phyloP scores from a whole-genome alignment of 768 basidiomycete genomes.

The Lactarius hengduanensis region DNA sequence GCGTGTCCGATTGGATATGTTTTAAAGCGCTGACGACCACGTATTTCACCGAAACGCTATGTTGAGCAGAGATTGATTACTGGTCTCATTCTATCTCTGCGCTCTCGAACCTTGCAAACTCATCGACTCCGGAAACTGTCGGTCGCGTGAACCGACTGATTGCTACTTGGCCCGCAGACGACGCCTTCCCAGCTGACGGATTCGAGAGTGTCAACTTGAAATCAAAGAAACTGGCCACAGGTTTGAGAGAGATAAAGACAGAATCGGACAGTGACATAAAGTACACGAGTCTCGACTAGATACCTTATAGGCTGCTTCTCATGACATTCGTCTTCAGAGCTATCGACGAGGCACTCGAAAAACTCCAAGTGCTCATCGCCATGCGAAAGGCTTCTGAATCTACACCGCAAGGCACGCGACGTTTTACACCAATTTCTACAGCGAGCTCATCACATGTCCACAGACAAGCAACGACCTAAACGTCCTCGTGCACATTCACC shows the following conservation, averaged over 20 bases:
- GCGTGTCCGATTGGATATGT: conserved; percentile 24
- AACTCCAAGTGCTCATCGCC: conserved; percentile 65
- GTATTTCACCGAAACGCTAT: not conserved
- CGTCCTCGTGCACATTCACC: conserved; percentile 73
- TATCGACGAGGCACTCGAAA: conserved; percentile 70
- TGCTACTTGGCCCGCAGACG: conserved; percentile 69
- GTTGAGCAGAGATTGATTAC: conserved; percentile 61
- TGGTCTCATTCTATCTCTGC: conserved; percentile 68
- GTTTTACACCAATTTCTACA: conserved; percentile 6
- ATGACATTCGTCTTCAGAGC: conserved; percentile 44
- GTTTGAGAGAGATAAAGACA: conserved; percentile 60
- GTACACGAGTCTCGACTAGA: conserved; percentile 39
- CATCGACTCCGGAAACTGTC: conserved; percentile 55
- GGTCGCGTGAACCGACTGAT: conserved; percentile 73
- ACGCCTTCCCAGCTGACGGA: conserved; percentile 64
- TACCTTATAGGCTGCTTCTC: conserved; percentile 14
- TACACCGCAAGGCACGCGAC: conserved; percentile 41
- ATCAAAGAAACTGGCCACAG: conserved; percentile 55
- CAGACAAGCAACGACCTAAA: conserved; percentile 60
- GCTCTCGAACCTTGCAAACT: conserved; percentile 52
- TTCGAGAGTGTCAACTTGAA: conserved; percentile 53
- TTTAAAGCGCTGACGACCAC: conserved; percentile 17
- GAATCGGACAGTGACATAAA: conserved; percentile 61
- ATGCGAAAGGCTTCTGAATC: conserved; percentile 69
- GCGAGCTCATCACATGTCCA: not conserved